These are phyloP conservation scores for Starmerella roubikii DNA, from an alignment of 805 yeast genomes.

Conservation along the genomic window DNA sequence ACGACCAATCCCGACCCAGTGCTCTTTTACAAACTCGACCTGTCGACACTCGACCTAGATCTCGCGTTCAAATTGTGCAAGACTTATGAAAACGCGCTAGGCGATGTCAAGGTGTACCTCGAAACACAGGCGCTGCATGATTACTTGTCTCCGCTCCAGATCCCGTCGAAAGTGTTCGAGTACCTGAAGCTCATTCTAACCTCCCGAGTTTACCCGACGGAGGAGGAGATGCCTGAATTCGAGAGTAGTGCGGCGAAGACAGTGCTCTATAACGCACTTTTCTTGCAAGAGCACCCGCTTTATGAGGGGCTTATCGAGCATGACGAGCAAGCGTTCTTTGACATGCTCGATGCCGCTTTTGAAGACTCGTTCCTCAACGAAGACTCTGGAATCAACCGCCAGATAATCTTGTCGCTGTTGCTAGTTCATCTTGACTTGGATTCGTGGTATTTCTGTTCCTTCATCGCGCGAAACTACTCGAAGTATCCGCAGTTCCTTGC, in stretches of 20 bases:
- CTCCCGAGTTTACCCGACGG: constrained; percentile 73
- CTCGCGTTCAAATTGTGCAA: constrained; percentile 51
- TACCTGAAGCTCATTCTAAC: constrained; percentile 59
- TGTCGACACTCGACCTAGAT: constrained; percentile 62
- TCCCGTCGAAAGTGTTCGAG: constrained; percentile 27
- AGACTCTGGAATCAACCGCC: constrained; percentile 43
- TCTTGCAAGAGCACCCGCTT: constrained; percentile 28
- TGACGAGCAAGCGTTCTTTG: constrained; percentile 35
- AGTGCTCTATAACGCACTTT: constrained; percentile 43
- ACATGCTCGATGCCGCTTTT: constrained; percentile 65
- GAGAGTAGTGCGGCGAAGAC: constrained; percentile 36
- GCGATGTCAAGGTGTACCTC: constrained; percentile 53
- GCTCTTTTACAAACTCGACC: constrained; percentile 54
- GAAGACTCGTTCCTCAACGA: constrained; percentile 67
- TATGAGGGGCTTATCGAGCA: constrained; percentile 1
- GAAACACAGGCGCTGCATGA: constrained; percentile 62
- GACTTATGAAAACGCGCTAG: constrained; percentile 32
- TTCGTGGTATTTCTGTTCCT: constrained; percentile 40
- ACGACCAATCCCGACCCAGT: constrained; percentile 43
- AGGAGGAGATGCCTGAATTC: constrained; percentile 27
- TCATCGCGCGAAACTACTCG: constrained; percentile 67
- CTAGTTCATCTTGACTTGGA: constrained; percentile 33
- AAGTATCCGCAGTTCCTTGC: constrained; percentile 75
- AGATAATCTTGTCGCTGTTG: constrained; percentile 55
- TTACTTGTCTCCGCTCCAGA: constrained; percentile 29